phyloP scores from a whole-genome alignment of 768 basidiomycete species.

The Mycena indigotica region DNA sequence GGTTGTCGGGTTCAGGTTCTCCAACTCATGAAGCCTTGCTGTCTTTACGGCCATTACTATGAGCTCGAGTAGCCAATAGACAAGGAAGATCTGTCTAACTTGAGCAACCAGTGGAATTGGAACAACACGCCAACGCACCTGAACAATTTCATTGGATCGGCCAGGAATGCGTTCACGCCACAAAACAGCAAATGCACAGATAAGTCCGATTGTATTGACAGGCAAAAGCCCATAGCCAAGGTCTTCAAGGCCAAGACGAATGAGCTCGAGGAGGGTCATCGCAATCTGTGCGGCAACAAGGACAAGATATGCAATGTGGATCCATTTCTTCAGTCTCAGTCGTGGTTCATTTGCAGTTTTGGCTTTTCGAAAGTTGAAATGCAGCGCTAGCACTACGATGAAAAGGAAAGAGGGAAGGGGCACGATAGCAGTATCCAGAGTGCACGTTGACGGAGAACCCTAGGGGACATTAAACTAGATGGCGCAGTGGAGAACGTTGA shows the following conservation, averaged over 20 bases:
- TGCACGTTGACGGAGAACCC: constrained; percentile 35
- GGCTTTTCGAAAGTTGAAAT: constrained; percentile 4
- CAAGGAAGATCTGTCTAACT: constrained; percentile 22
- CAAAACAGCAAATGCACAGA: constrained; percentile 22
- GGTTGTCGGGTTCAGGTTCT: constrained; percentile 23
- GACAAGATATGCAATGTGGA: constrained; percentile 29
- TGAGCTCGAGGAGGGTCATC: constrained; percentile 34
- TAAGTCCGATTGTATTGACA: constrained; percentile 23
- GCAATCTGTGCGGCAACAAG: constrained; percentile 27
- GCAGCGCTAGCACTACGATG: constrained; percentile 16
- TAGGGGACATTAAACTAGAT: constrained; percentile 8
- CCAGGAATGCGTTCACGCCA: constrained; percentile 20
- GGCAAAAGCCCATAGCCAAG: constrained; percentile 34
- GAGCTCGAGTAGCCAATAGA: constrained; percentile 28
- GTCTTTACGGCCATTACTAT: constrained; percentile 26
- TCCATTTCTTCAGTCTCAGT: constrained; percentile 21
- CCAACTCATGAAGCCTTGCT: constrained; percentile 21
- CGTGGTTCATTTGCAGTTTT: not conserved
- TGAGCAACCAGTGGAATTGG: not conserved
- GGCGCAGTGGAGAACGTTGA: not conserved
- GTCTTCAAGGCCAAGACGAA: constrained; percentile 28
- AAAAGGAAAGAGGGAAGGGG: constrained; percentile 33
- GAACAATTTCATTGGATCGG: constrained; percentile 16
- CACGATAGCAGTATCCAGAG: constrained; percentile 30
- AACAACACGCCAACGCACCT: constrained; percentile 20